These are phyloP conservation scores for Flaveria robusta DNA, from an alignment of 129 eudicot genomes.

Conservation along the genomic window DNA sequence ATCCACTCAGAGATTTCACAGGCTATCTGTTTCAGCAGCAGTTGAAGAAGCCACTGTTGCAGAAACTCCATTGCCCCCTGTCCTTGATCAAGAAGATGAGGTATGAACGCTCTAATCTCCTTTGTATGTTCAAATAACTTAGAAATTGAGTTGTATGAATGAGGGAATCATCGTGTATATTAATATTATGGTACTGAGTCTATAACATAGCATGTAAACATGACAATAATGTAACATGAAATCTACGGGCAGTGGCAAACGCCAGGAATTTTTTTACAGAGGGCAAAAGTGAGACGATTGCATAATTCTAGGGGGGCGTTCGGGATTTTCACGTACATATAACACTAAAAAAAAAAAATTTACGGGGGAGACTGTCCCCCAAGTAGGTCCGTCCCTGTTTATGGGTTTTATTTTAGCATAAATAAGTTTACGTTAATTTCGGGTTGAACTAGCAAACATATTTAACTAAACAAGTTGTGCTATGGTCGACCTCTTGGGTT, in stretches of 20 bases:
- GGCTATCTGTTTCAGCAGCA: conserved; percentile 43
- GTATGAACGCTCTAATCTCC: conserved; percentile 8
- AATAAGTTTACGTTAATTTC: not conserved
- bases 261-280: too few species aligned
- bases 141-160: not conserved
- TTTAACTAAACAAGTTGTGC: not conserved
- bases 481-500: not conserved
- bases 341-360: too few species aligned
- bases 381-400: too few species aligned
- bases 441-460: not conserved
- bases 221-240: too few species aligned
- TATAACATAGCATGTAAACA: too few species aligned
- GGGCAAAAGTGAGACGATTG: too few species aligned
- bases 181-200: not conserved
- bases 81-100: conserved; percentile 36
- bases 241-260: too few species aligned
- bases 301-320: too few species aligned
- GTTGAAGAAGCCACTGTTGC: conserved; percentile 35
- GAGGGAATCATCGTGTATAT: not conserved
- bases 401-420: not conserved
- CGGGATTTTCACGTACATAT: too few species aligned
- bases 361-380: too few species aligned
- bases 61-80: conserved; percentile 32
- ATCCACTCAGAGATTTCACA: conserved; percentile 36
- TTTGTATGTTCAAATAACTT: too few species aligned